phyloP scores from a whole-genome alignment of 2,329 filamentous ascomycete genomes.

The Calonectria fujianensis region DNA sequence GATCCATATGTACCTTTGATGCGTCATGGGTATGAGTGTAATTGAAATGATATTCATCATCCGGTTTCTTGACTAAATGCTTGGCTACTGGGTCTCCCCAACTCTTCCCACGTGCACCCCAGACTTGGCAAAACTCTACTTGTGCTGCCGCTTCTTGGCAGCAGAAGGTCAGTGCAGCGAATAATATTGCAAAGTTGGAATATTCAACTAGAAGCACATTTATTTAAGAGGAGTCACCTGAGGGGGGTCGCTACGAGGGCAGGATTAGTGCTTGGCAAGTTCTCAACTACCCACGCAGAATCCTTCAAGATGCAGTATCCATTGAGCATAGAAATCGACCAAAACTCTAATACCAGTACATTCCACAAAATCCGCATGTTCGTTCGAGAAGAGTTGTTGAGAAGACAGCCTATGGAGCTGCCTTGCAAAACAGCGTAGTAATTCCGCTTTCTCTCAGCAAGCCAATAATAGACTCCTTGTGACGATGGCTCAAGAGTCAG shows the following conservation, averaged over 20 bases:
- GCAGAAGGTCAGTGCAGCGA: background rate
- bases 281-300: background rate
- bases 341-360: background rate
- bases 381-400: background rate
- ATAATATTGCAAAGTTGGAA: background rate
- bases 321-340: background rate
- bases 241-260: background rate
- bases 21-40: constrained; percentile 21
- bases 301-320: background rate
- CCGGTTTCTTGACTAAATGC: background rate
- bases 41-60: constrained; percentile 30
- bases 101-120: constrained; percentile 25
- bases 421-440: background rate
- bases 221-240: background rate
- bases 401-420: background rate
- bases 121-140: constrained; percentile 18
- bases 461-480: background rate
- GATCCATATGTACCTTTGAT: constrained; percentile 17
- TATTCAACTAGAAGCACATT: background rate
- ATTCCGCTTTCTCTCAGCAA: background rate
- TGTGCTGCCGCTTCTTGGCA: constrained; percentile 25
- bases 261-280: background rate
- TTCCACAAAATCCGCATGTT: background rate
- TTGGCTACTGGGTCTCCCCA: constrained; percentile 14
- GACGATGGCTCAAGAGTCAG: too few species aligned